These are phyloP conservation scores for Cyathus striatus DNA, from an alignment of 768 basidiomycete species.

Conservation along the genomic window DNA sequence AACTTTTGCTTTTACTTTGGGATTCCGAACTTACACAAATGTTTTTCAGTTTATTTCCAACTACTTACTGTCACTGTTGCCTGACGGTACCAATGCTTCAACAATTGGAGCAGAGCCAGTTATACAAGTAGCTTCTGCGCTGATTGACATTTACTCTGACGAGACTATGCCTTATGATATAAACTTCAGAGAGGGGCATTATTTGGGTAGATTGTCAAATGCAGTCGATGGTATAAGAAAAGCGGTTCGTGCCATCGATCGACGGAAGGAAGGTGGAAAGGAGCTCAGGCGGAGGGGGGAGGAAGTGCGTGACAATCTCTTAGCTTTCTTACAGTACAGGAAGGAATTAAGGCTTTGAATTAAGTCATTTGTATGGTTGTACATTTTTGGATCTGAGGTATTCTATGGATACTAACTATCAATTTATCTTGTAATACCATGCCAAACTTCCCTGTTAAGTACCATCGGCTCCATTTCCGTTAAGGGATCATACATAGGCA, in stretches of 20 bases:
- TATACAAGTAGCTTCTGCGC: constrained; percentile 73
- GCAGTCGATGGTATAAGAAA: constrained; percentile 60
- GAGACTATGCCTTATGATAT: constrained; percentile 75
- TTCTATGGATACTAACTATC: too few relatives aligned
- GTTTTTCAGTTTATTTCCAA: constrained; percentile 48
- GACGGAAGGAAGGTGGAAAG: constrained; percentile 58
- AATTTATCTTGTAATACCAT: too few relatives aligned
- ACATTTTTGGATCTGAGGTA: too few relatives aligned
- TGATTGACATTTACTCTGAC: constrained; percentile 93
- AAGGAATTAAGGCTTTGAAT: constrained; percentile 42
- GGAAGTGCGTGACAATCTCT: constrained; percentile 70
- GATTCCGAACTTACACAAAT: constrained; percentile 1
- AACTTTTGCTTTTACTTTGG: not conserved
- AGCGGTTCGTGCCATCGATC: constrained; percentile 60
- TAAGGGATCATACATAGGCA: too few relatives aligned
- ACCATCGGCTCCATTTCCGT: too few relatives aligned
- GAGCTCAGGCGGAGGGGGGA: constrained; percentile 68
- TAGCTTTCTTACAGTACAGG: constrained; percentile 74
- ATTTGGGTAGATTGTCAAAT: constrained; percentile 48
- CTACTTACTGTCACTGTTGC: constrained; percentile 64
- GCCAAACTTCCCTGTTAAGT: too few relatives aligned
- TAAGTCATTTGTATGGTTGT: too few relatives aligned
- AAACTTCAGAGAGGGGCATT: constrained; percentile 67
- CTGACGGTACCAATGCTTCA: constrained; percentile 32
- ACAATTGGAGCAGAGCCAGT: constrained; percentile 58